Base-by-base conservation (phyloP, 768 basidiomycete genomes). In the Lactarius sanguifluus region DNA sequence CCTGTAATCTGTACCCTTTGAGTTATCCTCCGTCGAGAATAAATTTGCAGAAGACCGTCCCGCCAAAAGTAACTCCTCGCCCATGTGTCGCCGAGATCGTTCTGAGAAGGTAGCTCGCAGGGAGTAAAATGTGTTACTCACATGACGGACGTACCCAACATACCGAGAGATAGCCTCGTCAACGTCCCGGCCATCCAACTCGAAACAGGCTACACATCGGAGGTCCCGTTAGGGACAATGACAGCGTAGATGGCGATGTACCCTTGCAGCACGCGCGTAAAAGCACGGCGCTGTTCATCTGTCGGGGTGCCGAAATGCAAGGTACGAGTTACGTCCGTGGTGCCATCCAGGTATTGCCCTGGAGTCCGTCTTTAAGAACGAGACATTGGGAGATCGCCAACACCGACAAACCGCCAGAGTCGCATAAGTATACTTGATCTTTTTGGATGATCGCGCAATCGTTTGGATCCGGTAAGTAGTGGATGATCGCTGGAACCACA, bases 261-360 rank as follows among this genome's bases (percentile, higher is more conserved):
- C 0, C 93, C 92, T 76, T 96, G 92, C 61, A 94, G 79, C 2
- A 99, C 96, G 20, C 94, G 84, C 0, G 96, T 98, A 73, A 94
- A 96, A 0, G 94, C 88, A 0, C 91, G 85, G 69, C 87, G 92
- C 76, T 97, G 91, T 72, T 93, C 90, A 0, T 82, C 80, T 8
- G 88, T 87, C 0, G 96, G 94, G 1, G 81, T 87, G 36, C 94
- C 94, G 73, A 98, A 99, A 74, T 98, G 95, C 88, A 93, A 64
- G 67, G 94, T 96, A 52, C 95, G 81, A 1, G 96, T 96, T 18
- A 91, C 91, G 73, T 98, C 96, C 1, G 97, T 99, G 0, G 97
- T 98, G 10, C 96, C 96, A 71, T 98, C 96, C 38, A 85, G 75
- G 77, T 88, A 96, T 77, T 97, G 95, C 2, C 83, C 89, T 90